Conservation (phyloP, 176 grass and related monocot genomes). For the Oryza rufipogon region DNA sequence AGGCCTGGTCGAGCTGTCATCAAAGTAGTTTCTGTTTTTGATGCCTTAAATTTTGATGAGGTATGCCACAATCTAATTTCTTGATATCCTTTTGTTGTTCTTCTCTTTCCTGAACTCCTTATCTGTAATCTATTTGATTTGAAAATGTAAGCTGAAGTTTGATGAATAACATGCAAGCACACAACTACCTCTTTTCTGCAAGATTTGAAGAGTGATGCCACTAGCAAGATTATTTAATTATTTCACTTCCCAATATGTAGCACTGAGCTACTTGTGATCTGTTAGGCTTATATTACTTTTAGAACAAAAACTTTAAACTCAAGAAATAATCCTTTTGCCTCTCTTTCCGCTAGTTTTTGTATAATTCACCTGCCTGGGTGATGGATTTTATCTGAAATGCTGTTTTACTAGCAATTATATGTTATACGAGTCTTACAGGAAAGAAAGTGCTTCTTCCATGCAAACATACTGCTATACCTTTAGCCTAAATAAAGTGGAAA, state of each 20-base stretch:
- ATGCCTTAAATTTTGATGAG: conserved; percentile 85
- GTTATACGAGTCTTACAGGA: background rate
- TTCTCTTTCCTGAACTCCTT: conserved; percentile 25
- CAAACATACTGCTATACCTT: conserved; percentile 12
- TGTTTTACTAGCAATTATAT: conserved; percentile 5
- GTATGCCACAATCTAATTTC: conserved; percentile 50
- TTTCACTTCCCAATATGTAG: conserved; percentile 8
- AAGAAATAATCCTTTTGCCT: background rate
- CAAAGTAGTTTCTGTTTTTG: conserved; percentile 77
- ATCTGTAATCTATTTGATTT: conserved; percentile 14
- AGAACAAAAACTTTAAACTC: conserved; percentile 15
- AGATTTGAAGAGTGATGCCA: conserved; percentile 4
- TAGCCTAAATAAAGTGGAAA: background rate
- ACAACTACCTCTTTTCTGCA: background rate
- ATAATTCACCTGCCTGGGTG: conserved; percentile 1
- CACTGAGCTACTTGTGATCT: conserved; percentile 26
- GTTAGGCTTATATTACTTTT: conserved; percentile 21
- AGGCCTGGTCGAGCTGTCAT: conserved; percentile 79
- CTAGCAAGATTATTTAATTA: conserved; percentile 24
- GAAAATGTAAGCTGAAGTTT: conserved; percentile 15
- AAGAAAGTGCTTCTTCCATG: background rate
- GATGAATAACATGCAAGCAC: background rate
- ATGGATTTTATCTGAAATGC: background rate
- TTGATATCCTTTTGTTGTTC: conserved; percentile 3
- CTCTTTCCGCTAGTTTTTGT: background rate